Percentiles rank a stretch among this genome's conserved stretches.
phyloP scores from a whole-genome alignment of 2,329 filamentous ascomycete species.

The Alternaria gaisen region DNA sequence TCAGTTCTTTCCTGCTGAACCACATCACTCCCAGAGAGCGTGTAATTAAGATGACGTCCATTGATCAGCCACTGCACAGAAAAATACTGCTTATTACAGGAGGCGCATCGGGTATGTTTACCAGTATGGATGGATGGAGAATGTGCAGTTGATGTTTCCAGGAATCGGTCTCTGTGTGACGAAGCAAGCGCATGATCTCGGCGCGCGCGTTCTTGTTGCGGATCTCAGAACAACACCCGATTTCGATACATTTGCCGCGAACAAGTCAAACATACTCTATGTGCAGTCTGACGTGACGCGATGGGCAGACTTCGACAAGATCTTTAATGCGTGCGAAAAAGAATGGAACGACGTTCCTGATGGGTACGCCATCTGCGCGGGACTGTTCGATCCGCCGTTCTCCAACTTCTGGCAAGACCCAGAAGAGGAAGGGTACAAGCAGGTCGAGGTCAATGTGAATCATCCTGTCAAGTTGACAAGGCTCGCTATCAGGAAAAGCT shows the following conservation, averaged over 20 bases:
- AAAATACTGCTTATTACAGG: constrained; percentile 49
- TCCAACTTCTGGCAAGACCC: constrained; percentile 45
- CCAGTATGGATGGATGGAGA: neutral
- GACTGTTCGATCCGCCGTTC: constrained; percentile 41
- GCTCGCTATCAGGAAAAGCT: constrained; percentile 39
- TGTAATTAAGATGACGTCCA: constrained; percentile 18
- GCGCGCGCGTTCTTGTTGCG: constrained; percentile 34
- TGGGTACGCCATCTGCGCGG: constrained; percentile 44
- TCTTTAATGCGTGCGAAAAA: constrained; percentile 37
- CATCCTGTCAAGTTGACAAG: constrained; percentile 45
- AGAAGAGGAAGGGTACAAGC: constrained; percentile 39
- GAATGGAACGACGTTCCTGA: constrained; percentile 46
- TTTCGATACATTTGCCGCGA: constrained; percentile 27
- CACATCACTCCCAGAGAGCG: neutral
- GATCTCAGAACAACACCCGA: constrained; percentile 36
- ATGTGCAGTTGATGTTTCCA: constrained; percentile 10
- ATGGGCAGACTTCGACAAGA: constrained; percentile 38
- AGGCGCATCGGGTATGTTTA: constrained; percentile 43
- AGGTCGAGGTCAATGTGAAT: constrained; percentile 42
- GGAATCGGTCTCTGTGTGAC: constrained; percentile 47
- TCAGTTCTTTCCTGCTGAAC: neutral
- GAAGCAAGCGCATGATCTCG: constrained; percentile 37
- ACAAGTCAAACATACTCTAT: constrained; percentile 37
- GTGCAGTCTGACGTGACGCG: constrained; percentile 39
- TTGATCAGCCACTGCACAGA: constrained; percentile 42